Evolutionary conservation across 2,329 filamentous ascomycete genomes (phyloP).

Genomic region (Cladosporium sp.): DNA sequence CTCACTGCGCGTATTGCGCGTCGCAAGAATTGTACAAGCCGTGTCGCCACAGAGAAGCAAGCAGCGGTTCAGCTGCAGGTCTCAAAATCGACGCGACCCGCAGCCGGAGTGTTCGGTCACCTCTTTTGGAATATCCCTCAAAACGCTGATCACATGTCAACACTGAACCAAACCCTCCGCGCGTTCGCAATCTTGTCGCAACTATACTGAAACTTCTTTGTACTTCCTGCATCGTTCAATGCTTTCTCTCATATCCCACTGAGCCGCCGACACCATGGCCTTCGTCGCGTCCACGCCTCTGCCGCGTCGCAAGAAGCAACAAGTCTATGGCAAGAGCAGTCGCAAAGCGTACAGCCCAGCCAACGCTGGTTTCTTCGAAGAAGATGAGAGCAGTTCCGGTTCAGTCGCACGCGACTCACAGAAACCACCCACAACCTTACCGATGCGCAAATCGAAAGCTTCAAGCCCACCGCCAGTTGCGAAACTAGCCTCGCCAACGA

Average conservation of each 20-base stretch:
- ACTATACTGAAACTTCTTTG: no score
- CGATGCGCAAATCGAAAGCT: conserved; percentile 1
- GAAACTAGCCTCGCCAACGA: conserved; percentile 10
- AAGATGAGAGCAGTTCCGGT: conserved; percentile 13
- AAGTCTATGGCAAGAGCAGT: conserved; percentile 21
- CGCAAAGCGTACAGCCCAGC: conserved; percentile 16
- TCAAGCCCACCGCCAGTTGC: conserved; percentile 5
- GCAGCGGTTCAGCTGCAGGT: no score
- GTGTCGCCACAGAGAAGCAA: no score
- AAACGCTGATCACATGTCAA: neutral
- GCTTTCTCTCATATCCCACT: neutral
- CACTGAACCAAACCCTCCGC: neutral
- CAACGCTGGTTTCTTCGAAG: conserved; percentile 15
- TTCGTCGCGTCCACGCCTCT: conserved; percentile 3
- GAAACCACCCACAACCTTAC: neutral
- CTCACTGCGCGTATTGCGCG: no score
- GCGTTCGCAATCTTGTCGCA: no score
- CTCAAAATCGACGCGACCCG: no score
- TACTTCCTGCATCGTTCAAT: neutral
- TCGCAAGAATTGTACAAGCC: no score
- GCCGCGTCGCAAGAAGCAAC: conserved; percentile 19
- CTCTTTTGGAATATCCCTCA: neutral
- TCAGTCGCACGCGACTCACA: neutral
- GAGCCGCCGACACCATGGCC: conserved; percentile 3
- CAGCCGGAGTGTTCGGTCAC: no score